Conservation (phyloP, 768 basidiomycete species). For the Gloeophyllum trabeum region DNA sequence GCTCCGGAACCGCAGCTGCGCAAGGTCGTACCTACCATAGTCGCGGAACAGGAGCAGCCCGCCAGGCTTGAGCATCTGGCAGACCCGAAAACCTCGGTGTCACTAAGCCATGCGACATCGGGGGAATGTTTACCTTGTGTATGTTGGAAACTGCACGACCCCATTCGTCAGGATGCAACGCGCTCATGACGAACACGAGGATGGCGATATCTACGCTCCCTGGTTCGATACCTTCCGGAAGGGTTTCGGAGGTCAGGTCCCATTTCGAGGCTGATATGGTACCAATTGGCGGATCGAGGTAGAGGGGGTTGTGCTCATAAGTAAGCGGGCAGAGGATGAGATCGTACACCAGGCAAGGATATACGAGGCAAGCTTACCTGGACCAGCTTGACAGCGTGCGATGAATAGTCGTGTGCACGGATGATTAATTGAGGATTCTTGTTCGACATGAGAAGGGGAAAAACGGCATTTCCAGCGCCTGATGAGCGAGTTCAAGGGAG, state of each 20-base stretch:
- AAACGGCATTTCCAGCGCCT: constrained; percentile 95
- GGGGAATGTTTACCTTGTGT: constrained; percentile 41
- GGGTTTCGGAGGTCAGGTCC: constrained; percentile 67
- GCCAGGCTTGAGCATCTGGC: constrained; percentile 81
- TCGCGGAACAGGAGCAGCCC: constrained; percentile 83
- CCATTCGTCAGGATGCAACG: constrained; percentile 93
- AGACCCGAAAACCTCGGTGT: background rate
- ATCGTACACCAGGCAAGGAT: background rate
- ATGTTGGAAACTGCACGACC: constrained; percentile 69
- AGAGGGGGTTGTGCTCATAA: constrained; percentile 49
- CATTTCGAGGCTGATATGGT: constrained; percentile 74
- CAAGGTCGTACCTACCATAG: constrained; percentile 91
- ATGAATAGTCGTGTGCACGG: constrained; percentile 85
- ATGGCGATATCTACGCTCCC: constrained; percentile 78
- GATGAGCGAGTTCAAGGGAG: background rate
- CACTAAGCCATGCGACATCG: too few relatives aligned
- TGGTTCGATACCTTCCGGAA: constrained; percentile 54
- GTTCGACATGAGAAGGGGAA: constrained; percentile 79
- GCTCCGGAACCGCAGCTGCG: constrained; percentile 87
- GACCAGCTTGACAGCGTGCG: constrained; percentile 81
- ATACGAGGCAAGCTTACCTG: constrained; percentile 38
- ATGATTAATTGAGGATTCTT: constrained; percentile 66
- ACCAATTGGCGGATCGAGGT: constrained; percentile 54
- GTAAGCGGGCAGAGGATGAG: background rate
- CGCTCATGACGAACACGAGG: constrained; percentile 91